Evolutionary conservation across 495 filamentous ascomycete genomes (phyloP).

Genomic region (Lindgomyces ingoldianus): DNA sequence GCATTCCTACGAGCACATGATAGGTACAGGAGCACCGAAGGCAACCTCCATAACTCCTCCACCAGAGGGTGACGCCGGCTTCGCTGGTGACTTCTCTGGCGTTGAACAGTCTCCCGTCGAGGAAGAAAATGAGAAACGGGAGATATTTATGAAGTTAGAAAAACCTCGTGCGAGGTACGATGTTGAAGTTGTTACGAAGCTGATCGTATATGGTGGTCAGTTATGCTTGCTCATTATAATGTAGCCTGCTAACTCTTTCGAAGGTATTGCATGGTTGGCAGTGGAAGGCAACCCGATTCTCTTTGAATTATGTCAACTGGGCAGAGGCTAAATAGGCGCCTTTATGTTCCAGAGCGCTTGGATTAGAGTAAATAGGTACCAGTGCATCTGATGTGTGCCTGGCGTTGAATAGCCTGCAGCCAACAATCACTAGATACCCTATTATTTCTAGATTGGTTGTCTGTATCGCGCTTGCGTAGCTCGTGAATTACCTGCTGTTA

Average conservation of each 20-base stretch:
- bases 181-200: slow-evolving; percentile 94
- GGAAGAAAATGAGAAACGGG: slow-evolving; percentile 64
- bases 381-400: too few species aligned
- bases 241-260: slow-evolving; percentile 17
- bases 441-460: neutral
- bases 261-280: slow-evolving; percentile 75
- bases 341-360: neutral
- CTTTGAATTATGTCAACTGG: slow-evolving; percentile 68
- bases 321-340: slow-evolving; percentile 33
- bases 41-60: slow-evolving; percentile 48
- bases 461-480: too few species aligned
- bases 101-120: slow-evolving; percentile 52
- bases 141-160: slow-evolving; percentile 81
- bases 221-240: slow-evolving; percentile 14
- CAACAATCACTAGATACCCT: slow-evolving; percentile 1
- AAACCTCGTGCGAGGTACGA: slow-evolving; percentile 92
- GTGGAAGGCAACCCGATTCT: slow-evolving; percentile 66
- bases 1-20: slow-evolving; percentile 68
- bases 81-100: slow-evolving; percentile 44
- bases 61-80: slow-evolving; percentile 37
- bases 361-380: neutral
- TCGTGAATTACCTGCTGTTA: too few species aligned
- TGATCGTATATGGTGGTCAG: slow-evolving; percentile 91
- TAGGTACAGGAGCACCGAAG: slow-evolving; percentile 59
- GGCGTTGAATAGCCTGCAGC: neutral